Base-by-base conservation (phyloP, 345 rosid genomes). In the Citrus glauca region DNA sequence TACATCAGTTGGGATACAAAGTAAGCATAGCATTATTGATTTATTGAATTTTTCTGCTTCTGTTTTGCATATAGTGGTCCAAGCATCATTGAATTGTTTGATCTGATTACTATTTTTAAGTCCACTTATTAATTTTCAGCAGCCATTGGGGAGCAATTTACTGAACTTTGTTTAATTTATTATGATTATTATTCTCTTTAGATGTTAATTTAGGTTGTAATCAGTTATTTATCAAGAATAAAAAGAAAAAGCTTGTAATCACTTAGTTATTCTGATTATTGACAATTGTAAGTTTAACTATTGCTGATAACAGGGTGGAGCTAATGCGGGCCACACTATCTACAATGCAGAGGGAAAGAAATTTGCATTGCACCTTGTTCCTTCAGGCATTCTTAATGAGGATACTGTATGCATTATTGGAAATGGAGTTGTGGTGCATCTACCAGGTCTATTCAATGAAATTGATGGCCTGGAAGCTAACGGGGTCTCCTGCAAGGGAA, bases 251-350 rank as follows among this genome's bases (percentile, higher is more conserved):
- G 22, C 22, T 50, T 17, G 56, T 50, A 16, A 17, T 50, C 7
- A 50, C 1, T 17, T 53, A 17, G 57, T 5, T 53, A 5, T 72
- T 53, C 5, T 19, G n/a, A 5, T 53, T 19, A 17, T 19, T 17
- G 28, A 11, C 22, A 30, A 6, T 30, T 42, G 32, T 25, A 27
- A 50, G 19, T 48, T 37, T 77, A 33, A 27, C 22, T 20, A 24
- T 56, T 71, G 64, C 33, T 72, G 30, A 70, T 78, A 1, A 17
- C 83, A 96, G 99, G 98, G 99, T 66, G 97, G 99, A 87, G 97
- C 99, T 37, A 96, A 96, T 81, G 99, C 99, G 50, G 99, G 99
- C 16, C 99, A 96, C 78, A 96, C 99, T 30, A 94, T 96, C 72
- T 94, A 96, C 64, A 96, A 92, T 77, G 56, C 97, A 5, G 97